These are phyloP conservation scores for Candolleomyces aberdarensis DNA, from an alignment of 768 basidiomycete species.

Conservation along the genomic window DNA sequence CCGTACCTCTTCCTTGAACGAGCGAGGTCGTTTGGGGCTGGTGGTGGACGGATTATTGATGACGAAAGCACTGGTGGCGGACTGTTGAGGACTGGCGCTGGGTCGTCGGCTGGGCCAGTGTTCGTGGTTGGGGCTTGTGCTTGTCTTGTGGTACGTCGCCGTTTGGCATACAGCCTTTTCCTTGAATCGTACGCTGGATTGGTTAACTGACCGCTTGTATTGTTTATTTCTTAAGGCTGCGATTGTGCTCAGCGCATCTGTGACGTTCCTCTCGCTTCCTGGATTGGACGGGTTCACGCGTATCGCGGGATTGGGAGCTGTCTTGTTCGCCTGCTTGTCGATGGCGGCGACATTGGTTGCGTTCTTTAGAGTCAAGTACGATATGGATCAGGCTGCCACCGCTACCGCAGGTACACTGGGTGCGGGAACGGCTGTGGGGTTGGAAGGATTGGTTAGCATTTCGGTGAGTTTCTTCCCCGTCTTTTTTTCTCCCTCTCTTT, in stretches of 20 bases:
- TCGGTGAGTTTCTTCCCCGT: conserved; percentile 28
- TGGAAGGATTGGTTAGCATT: conserved; percentile 51
- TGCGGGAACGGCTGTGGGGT: conserved; percentile 46
- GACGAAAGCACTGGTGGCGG: conserved; percentile 8
- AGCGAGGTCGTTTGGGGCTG: conserved; percentile 43
- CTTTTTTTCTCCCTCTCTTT: not conserved
- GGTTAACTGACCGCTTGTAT: conserved; percentile 5
- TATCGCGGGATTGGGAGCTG: conserved; percentile 62
- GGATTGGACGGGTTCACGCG: conserved; percentile 64
- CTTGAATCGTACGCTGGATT: conserved; percentile 7
- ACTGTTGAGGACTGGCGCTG: not conserved
- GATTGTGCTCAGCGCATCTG: conserved; percentile 74
- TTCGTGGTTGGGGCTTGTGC: conserved; percentile 65
- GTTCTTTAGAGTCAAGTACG: conserved; percentile 66
- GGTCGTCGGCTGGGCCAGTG: conserved; percentile 43
- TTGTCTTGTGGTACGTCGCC: conserved; percentile 54
- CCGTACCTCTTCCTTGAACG: conserved; percentile 72
- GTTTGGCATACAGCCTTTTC: conserved; percentile 2
- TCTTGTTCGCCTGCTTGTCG: conserved; percentile 65
- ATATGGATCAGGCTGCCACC: conserved; percentile 36
- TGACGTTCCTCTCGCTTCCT: conserved; percentile 78
- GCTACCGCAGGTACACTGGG: conserved; percentile 14
- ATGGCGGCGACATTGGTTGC: conserved; percentile 69
- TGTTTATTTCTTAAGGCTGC: conserved; percentile 54
- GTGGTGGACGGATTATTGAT: conserved; percentile 57